Evolutionary conservation across 2,329 filamentous ascomycete species (phyloP).

Genomic region (Simplicillium aogashimaense): DNA sequence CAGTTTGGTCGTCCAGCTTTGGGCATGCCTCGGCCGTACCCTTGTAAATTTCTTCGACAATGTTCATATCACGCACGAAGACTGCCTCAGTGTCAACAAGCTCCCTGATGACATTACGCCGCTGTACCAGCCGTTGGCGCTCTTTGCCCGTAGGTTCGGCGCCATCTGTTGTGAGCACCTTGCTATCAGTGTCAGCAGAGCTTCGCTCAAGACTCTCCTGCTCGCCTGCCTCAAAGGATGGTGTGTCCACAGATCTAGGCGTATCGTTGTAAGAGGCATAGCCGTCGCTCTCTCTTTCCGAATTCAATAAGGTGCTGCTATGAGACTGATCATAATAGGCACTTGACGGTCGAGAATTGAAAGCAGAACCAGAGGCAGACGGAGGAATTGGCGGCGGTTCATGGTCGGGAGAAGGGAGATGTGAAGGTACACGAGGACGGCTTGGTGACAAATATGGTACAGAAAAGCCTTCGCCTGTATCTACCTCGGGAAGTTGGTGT

Average conservation of each 20-base stretch:
- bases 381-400: slow-evolving; percentile 39
- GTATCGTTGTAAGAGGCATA: slow-evolving; percentile 30
- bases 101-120: slow-evolving; percentile 81
- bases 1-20: slow-evolving; percentile 70
- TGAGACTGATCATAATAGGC: slow-evolving; percentile 27
- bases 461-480: slow-evolving; percentile 39
- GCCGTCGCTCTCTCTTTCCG: slow-evolving; percentile 35
- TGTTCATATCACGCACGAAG: slow-evolving; percentile 92
- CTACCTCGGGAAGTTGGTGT: slow-evolving; percentile 38
- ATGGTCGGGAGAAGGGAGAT: slow-evolving; percentile 34
- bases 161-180: slow-evolving; percentile 23
- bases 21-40: slow-evolving; percentile 78
- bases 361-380: slow-evolving; percentile 21
- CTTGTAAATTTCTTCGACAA: slow-evolving; percentile 96
- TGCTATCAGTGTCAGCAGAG: slow-evolving; percentile 25
- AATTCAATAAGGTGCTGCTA: slow-evolving; percentile 30
- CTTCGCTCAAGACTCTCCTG: slow-evolving; percentile 25
- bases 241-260: slow-evolving; percentile 34
- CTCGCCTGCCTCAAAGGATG: slow-evolving; percentile 33
- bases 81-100: slow-evolving; percentile 85
- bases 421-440: slow-evolving; percentile 16
- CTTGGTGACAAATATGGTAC: slow-evolving; percentile 33
- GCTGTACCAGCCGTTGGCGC: slow-evolving; percentile 65
- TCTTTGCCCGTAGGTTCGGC: slow-evolving; percentile 40
- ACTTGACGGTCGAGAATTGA: slow-evolving; percentile 31